phyloP scores from a whole-genome alignment of 2,329 filamentous ascomycete genomes.

The Trichoderma sp. region DNA sequence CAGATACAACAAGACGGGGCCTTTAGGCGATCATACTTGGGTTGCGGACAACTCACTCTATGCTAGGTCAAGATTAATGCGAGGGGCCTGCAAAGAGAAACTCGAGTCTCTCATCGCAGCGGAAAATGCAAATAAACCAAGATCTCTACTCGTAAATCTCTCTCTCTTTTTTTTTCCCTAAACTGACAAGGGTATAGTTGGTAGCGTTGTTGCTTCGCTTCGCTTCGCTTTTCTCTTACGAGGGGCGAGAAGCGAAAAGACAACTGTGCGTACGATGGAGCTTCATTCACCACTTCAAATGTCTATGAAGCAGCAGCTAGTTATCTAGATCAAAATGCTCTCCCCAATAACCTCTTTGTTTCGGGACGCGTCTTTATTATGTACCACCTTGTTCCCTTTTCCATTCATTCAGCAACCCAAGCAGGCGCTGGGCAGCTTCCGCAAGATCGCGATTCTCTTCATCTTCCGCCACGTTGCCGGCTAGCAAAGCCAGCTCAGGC shows the following conservation, averaged over 20 bases:
- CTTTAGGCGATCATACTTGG: background rate
- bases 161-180: background rate
- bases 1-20: background rate
- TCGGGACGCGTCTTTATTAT: background rate
- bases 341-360: background rate
- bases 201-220: background rate
- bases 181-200: background rate
- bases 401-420: background rate
- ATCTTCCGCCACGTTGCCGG: background rate
- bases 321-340: background rate
- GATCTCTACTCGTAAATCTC: background rate
- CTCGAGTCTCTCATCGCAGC: background rate
- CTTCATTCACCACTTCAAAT: background rate
- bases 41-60: background rate
- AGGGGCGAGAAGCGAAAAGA: background rate
- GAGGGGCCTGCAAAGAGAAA: background rate
- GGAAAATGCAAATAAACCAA: background rate
- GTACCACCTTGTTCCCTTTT: background rate
- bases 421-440: background rate
- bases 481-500: background rate
- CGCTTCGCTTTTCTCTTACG: background rate
- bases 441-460: background rate
- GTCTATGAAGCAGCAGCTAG: background rate
- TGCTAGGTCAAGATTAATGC: background rate
- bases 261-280: background rate